phyloP scores from a whole-genome alignment of 1,284 basidiomycete genomes.

The Schizophyllum commune region DNA sequence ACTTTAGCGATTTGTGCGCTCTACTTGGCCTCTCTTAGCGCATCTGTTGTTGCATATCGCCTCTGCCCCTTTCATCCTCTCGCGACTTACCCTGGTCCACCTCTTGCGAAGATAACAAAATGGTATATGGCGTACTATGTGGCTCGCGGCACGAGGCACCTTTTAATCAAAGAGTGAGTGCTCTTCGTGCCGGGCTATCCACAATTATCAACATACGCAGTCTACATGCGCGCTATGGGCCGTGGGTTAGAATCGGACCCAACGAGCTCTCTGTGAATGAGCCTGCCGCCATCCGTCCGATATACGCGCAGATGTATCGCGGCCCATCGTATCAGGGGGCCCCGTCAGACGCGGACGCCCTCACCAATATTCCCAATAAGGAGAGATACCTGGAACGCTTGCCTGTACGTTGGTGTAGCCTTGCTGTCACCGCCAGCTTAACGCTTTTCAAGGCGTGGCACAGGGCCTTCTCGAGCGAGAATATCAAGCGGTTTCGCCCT shows the following conservation, averaged over 20 bases:
- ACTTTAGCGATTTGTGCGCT: neutral
- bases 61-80: slow-evolving; percentile 27
- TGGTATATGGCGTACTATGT: neutral
- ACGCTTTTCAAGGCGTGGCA: neutral
- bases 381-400: neutral
- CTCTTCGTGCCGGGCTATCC: slow-evolving; percentile 5
- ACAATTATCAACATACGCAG: slow-evolving; percentile 9
- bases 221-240: slow-evolving; percentile 10
- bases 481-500: neutral
- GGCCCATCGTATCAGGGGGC: neutral
- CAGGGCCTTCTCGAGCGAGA: neutral
- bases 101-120: slow-evolving; percentile 15
- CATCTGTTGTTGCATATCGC: slow-evolving; percentile 20
- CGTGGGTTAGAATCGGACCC: slow-evolving; percentile 10
- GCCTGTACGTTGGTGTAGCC: neutral
- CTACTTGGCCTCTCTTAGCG: slow-evolving; percentile 17
- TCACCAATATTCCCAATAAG: neutral
- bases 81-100: slow-evolving; percentile 25
- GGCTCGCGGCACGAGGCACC: neutral
- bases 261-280: neutral
- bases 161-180: neutral
- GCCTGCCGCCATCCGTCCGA: neutral
- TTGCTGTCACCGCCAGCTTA: too few species aligned
- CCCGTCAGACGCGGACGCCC: neutral
- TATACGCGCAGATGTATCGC: neutral